Percentiles rank a stretch among this genome's conserved stretches.
Conservation (phyloP, 495 filamentous ascomycete species). For the Xylaria grammica region DNA sequence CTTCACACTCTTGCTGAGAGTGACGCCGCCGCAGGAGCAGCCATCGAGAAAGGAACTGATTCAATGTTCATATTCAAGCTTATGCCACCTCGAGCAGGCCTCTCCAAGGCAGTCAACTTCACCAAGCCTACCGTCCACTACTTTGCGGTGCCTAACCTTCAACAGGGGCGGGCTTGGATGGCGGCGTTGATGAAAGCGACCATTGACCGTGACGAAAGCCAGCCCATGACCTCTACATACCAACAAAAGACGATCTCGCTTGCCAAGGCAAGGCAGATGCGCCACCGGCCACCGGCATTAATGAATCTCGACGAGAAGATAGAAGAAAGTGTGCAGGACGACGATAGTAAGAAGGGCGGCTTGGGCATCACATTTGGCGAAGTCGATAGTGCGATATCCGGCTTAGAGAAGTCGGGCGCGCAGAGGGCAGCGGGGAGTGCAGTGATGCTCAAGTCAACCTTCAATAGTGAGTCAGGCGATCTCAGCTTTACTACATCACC, state of each 20-base stretch:
- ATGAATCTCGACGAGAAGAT: constrained; percentile 70
- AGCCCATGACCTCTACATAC: constrained; percentile 84
- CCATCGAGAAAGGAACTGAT: constrained; percentile 53
- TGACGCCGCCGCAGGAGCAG: constrained; percentile 41
- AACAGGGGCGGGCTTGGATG: constrained; percentile 95
- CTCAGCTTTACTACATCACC: constrained; percentile 15
- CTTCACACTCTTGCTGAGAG: constrained; percentile 58
- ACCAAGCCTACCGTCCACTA: constrained; percentile 97
- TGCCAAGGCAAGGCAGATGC: constrained; percentile 79
- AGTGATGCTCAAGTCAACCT: constrained; percentile 35
- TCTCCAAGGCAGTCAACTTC: constrained; percentile 90
- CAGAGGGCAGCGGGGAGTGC: constrained; percentile 44
- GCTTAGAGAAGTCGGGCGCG: constrained; percentile 51
- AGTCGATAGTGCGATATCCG: constrained; percentile 55
- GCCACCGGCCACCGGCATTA: constrained; percentile 84
- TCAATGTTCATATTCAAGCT: constrained; percentile 97
- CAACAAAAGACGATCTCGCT: constrained; percentile 92
- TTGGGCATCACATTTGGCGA: constrained; percentile 57
- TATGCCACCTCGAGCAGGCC: constrained; percentile 85
- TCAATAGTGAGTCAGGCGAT: constrained; percentile 37
- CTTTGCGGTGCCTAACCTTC: constrained; percentile 90
- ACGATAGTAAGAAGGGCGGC: constrained; percentile 42
- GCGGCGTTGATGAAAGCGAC: constrained; percentile 98
- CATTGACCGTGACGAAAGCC: constrained; percentile 87
- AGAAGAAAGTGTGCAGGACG: constrained; percentile 37